Evolutionary conservation across 2,329 filamentous ascomycete species (phyloP), one percentile per base, ranked within the genome.

Genomic region (Hymenoscyphus infarciens): DNA sequence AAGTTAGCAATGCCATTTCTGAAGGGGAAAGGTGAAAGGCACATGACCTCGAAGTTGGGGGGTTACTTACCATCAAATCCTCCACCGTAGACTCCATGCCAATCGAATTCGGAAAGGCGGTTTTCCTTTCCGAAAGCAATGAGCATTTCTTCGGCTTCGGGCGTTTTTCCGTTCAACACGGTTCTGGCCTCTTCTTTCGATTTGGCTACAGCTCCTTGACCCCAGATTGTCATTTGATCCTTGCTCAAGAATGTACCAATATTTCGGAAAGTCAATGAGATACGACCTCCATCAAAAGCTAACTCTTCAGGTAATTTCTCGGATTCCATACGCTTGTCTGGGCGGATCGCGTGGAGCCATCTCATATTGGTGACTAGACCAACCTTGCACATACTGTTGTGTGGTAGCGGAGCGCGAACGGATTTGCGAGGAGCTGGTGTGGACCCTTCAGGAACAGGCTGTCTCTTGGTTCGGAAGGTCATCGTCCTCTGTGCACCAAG

Each of bases 401-500:
- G 93, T 1, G 92, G 91, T 64, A 99, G 81, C 1, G 80, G 81
- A 2, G 92, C 85, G 57, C 90, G 88, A 69, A 91, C 67, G 39
- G 64, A 64, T 62, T 63, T 72, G 70, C 59, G 71, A 38, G 53
- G 71, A 31, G 49, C 31, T n/a, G 54, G 66, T 55, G 71, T 67
- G 22, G 69, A 42, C 63, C 39, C 49, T 68, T 45, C 54, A 19
- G 65, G 62, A 29, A 69, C 71, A 69, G 77, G 76, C 72, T 78
- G 81, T 33, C 89, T 89, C 77, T 96, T 97, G 11, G 89, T 94
- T 59, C 95, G 87, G 39, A 99, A 84, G 0, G 90, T 83, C 93
- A 98, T 97, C 2, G 87, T 93, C 60, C 95, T 83, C 76, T 96
- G 88, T 0, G 94, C 93, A 1, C 95, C 95, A n/a, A 98, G 83